A percentile compares a stretch with the other conserved stretches of the same genome.
Conservation (phyloP, 2,329 filamentous ascomycete species). For the Aspergillus carbonarius region DNA sequence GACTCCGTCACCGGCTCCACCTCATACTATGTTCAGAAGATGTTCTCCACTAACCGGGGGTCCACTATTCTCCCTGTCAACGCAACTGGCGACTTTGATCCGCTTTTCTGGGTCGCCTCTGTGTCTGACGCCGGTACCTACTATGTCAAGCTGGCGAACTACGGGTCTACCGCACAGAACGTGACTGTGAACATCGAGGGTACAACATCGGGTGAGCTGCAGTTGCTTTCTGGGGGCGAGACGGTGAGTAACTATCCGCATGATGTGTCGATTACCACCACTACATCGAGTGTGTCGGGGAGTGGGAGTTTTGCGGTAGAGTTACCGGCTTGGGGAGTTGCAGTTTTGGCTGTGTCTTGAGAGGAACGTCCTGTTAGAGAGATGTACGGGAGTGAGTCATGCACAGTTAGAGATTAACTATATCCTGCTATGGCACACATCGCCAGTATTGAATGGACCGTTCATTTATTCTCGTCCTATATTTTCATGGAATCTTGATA, state of each 20-base stretch:
- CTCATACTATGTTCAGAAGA: conserved; percentile 38
- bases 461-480: too few species aligned
- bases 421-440: not conserved
- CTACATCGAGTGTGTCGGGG: not conserved
- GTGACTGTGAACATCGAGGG: not conserved
- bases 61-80: conserved; percentile 30
- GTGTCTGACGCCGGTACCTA: conserved; percentile 19
- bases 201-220: not conserved
- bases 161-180: conserved; percentile 15
- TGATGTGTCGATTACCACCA: not conserved
- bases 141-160: conserved; percentile 35
- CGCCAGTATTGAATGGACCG: too few species aligned
- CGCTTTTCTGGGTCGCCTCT: conserved; percentile 37
- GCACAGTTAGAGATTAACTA: too few species aligned
- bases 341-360: not conserved
- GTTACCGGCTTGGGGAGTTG: not conserved
- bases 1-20: conserved; percentile 32
- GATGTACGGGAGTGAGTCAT: too few species aligned
- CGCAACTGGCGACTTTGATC: conserved; percentile 28
- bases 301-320: not conserved
- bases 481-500: too few species aligned
- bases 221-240: not conserved
- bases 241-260: not conserved
- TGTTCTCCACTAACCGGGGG: conserved; percentile 37
- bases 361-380: too few species aligned